Evolutionary conservation across 2,329 filamentous ascomycete genomes (phyloP).

Genomic region (Hypoxylon rubiginosum): DNA sequence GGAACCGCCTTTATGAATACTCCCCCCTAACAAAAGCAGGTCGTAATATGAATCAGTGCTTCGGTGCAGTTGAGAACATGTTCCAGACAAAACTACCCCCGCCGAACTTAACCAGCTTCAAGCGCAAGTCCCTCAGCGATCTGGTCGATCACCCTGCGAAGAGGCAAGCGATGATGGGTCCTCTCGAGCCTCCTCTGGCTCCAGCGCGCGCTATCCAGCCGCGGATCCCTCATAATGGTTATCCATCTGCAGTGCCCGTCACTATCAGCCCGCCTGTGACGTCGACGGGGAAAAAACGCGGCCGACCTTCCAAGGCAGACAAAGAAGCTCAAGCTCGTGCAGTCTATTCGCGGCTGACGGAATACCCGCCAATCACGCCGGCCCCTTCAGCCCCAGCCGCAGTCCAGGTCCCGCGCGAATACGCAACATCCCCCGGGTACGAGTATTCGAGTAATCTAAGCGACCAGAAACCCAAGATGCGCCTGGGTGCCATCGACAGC

Average conservation of each 20-base stretch:
- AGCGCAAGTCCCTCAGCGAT: slow-evolving; percentile 56
- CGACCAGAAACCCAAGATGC: slow-evolving; percentile 48
- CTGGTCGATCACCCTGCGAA: slow-evolving; percentile 53
- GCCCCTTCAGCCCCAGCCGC: slow-evolving; percentile 45
- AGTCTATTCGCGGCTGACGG: slow-evolving; percentile 47
- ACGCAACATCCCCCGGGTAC: slow-evolving; percentile 52
- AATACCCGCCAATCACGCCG: slow-evolving; percentile 52
- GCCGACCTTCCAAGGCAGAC: slow-evolving; percentile 61
- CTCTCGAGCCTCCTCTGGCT: slow-evolving; percentile 46
- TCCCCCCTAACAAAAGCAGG: slow-evolving; percentile 54
- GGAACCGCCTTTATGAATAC: slow-evolving; percentile 26
- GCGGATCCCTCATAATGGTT: slow-evolving; percentile 51
- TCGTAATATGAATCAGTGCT: slow-evolving; percentile 63
- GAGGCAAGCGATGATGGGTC: slow-evolving; percentile 50
- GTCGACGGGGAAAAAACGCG: slow-evolving; percentile 58
- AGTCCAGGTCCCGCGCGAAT: slow-evolving; percentile 50
- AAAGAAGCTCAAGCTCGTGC: slow-evolving; percentile 56
- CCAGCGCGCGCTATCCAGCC: slow-evolving; percentile 51
- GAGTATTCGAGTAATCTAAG: slow-evolving; percentile 46
- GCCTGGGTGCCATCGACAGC: slow-evolving; percentile 47
- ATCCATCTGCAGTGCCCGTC: slow-evolving; percentile 36
- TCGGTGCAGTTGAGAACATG: slow-evolving; percentile 57
- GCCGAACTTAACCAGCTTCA: slow-evolving; percentile 48
- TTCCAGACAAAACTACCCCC: slow-evolving; percentile 53
- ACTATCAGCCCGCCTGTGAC: slow-evolving; percentile 44